Base-by-base conservation (phyloP, 495 filamentous ascomycete genomes). In the Pseudevernia furfuracea region DNA sequence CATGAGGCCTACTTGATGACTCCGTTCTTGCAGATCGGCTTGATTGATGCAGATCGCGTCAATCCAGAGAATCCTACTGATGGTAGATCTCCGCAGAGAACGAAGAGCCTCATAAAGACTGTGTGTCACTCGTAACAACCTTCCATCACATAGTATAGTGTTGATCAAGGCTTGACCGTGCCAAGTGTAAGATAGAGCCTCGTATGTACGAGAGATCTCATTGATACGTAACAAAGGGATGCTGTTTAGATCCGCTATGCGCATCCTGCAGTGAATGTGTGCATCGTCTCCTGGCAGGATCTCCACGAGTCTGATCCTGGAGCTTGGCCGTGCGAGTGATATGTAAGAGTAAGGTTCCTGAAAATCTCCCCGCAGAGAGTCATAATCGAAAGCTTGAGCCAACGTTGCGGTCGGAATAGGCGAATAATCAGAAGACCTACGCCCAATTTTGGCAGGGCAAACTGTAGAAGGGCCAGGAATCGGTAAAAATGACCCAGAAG, bases 21-120 rank as follows among this genome's bases (percentile, higher is more conserved):
- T 69, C 14, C 67, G 59, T 59, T 76, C 74, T 7, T 10, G 30
- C 8, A 59, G 58, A 58, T 66, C 65, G 21, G 59, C 41, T 58
- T 76, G 74, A 66, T 75, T 64, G 49, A 76, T 76, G 48, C 72
- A 76, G 10, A 75, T 58, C 2, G 70, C 60, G 56, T 75, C 74
- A 21, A 74, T 70, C 74, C 73, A 74, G 28, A 75, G 21, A n/a
- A 66, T 1, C 17, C 43, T 59, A 34, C 43, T 53, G 7, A 36
- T 23, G 19, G 52, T 57, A 43, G 32, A 28, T 36, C 61, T 61
- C 14, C 66, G 66, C 39, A 67, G 39, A 23, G 49, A 56, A 34
- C n/a, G 23, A 39, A 67, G 41, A 34, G 63, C 66, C 15, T 66
- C 61, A 34, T 39, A 59, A 1, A 66, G 11, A 43, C 32, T 56